Conservation (phyloP, 139 green algal species). For the Parachlorella kessleri region DNA sequence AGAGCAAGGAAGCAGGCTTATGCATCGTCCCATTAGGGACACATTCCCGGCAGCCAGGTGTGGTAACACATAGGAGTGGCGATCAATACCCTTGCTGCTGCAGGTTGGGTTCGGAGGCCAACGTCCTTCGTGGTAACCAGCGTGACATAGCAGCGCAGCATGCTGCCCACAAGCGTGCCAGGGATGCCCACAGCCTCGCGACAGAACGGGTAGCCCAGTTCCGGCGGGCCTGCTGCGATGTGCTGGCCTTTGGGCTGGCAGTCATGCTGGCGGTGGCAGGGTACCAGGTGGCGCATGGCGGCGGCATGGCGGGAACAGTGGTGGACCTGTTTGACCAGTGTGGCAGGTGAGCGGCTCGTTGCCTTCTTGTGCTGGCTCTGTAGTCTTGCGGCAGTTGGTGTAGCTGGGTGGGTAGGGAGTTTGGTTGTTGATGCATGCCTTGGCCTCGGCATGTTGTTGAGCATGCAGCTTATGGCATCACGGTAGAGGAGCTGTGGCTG, state of each 20-base stretch:
- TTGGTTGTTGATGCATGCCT: too few species aligned
- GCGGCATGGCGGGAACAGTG: background rate
- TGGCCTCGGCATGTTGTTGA: too few species aligned
- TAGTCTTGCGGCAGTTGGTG: background rate
- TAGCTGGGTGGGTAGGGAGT: too few species aligned
- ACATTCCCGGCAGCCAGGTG: too few species aligned
- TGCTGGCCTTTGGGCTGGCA: slow-evolving; percentile 21
- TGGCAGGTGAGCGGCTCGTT: background rate
- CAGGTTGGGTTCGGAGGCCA: slow-evolving; percentile 32
- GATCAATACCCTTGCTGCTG: background rate
- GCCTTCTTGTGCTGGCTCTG: background rate
- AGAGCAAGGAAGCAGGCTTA: too few species aligned
- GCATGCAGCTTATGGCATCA: too few species aligned
- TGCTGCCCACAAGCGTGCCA: slow-evolving; percentile 11
- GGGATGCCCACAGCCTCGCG: slow-evolving; percentile 9
- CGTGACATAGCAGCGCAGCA: background rate
- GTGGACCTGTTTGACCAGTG: background rate
- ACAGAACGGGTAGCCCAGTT: slow-evolving; percentile 25
- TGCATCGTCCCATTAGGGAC: too few species aligned
- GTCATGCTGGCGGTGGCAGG: slow-evolving; percentile 21
- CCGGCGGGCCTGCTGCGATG: slow-evolving; percentile 24
- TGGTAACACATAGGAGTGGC: too few species aligned
- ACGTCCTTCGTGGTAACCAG: slow-evolving; percentile 15
- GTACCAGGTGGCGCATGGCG: slow-evolving; percentile 2
- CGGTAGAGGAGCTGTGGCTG: too few species aligned